Base-by-base conservation (phyloP, 1,284 basidiomycete genomes). In the Laetiporus sulphureus region DNA sequence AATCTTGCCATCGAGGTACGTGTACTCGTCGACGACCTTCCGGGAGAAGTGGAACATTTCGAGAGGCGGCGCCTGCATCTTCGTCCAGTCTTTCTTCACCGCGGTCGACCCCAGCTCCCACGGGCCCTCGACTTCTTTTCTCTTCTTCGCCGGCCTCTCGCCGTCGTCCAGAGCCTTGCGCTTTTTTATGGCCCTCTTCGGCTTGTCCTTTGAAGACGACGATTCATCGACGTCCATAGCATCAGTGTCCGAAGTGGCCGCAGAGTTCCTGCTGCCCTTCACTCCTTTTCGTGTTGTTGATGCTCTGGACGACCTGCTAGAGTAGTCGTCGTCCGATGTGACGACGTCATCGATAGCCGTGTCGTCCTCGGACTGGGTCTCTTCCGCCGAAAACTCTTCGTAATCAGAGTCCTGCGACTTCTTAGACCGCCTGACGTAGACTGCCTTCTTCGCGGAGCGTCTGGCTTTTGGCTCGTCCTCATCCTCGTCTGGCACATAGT, bases 11-110 rank as follows among this genome's bases (percentile, higher is more conserved):
- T 86, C 81, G 12, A 95, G 73, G 59, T 97, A 97, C 1, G 93
- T 95, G 62, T 95, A 97, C 62, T 97, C 93, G 65, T 97, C 94
- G 36, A 96, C 83, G 38, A 96, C 84, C 36, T 90, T 77, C 3
- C 93, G 83, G 5, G 87, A 72, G 61, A 89, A 95, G 62, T 91
- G 77, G 74, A 97, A 96, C 73, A 93, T 87, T 62, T 95, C 91
- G 38, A 96, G 66, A 11, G 91, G 83, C 0, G 92, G 91, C 0
- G 79, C 75, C 35, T 77, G 73, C 79, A 94, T 85, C 53, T 81
- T 66, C 19, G 70, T 82, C 83, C 82, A 94, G 54, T 95, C 80
- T 41, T 71, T 71, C 54, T 75, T 71, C 3, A 90, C 88, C 0
- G 68, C 61, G 6, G 69, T 62, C 3, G 75, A 75, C 29, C 72